A percentile compares a stretch with the other conserved stretches of the same genome.
These are phyloP conservation scores for Hypoxylon rubiginosum DNA, from an alignment of 2,329 filamentous ascomycete species.

Conservation along the genomic window DNA sequence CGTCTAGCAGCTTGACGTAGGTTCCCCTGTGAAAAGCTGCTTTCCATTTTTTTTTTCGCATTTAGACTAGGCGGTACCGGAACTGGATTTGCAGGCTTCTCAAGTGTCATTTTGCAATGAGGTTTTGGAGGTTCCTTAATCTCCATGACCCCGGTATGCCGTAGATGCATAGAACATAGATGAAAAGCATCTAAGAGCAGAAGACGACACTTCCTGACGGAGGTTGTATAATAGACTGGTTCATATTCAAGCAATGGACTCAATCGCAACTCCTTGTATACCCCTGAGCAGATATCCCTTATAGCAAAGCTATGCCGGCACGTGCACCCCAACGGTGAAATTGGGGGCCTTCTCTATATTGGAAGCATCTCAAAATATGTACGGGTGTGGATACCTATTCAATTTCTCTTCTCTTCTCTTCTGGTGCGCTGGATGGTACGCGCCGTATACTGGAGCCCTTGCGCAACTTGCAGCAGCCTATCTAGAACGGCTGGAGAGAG, in stretches of 20 bases:
- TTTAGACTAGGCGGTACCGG: constrained; percentile 50
- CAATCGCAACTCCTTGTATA: constrained; percentile 16
- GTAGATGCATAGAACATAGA: constrained; percentile 51
- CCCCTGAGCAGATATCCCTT: too few species aligned
- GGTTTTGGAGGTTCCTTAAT: constrained; percentile 37
- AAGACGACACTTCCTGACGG: constrained; percentile 45
- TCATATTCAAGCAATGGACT: constrained; percentile 29
- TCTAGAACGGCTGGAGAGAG: too few species aligned
- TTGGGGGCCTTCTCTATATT: too few species aligned
- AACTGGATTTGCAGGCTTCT: constrained; percentile 49
- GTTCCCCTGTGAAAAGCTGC: constrained; percentile 41
- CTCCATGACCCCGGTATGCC: constrained; percentile 41
- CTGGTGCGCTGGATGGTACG: too few species aligned
- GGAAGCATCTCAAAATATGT: too few species aligned
- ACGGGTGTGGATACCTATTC: too few species aligned
- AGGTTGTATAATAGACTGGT: constrained; percentile 53
- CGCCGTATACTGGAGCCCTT: too few species aligned
- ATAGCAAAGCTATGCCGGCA: too few species aligned
- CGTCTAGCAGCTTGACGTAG: constrained; percentile 43
- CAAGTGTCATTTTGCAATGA: constrained; percentile 42
- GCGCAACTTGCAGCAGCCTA: too few species aligned
- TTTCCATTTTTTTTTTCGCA: constrained; percentile 47
- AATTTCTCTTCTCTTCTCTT: too few species aligned
- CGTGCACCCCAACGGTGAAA: too few species aligned
- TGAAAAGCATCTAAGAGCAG: constrained; percentile 49